Evolutionary conservation across 208 protist genomes (phyloP).

Genomic region (Acanthamoeba lugdunensis): DNA sequence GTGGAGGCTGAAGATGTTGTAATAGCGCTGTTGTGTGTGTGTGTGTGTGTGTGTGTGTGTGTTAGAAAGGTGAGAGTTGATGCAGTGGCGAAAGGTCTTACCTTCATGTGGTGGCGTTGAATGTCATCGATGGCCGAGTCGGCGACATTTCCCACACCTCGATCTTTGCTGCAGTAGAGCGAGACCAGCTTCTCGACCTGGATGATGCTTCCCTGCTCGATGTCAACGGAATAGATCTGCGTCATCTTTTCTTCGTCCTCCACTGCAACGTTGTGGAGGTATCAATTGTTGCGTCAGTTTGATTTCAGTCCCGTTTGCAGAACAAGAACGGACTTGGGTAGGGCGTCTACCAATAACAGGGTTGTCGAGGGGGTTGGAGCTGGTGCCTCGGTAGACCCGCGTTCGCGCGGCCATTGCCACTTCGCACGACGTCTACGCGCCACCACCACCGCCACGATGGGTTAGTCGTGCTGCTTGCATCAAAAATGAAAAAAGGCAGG

Average conservation of each 20-base stretch:
- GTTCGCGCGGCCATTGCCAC: background rate
- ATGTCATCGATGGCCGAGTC: constrained; percentile 16
- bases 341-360: background rate
- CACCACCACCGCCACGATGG: background rate
- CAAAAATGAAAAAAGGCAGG: background rate
- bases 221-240: background rate
- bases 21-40: background rate
- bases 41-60: no score
- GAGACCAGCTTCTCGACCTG: background rate
- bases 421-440: background rate
- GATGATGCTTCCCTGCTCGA: background rate
- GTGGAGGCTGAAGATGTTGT: constrained; percentile 27
- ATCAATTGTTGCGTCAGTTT: no score
- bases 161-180: constrained; percentile 29
- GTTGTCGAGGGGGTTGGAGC: background rate
- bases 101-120: constrained; percentile 18
- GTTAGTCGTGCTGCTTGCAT: background rate
- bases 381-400: constrained; percentile 6
- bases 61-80: background rate
- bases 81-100: background rate
- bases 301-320: background rate
- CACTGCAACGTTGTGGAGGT: background rate
- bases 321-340: background rate
- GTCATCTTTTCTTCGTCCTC: constrained; percentile 28
- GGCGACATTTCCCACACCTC: background rate